Evolutionary conservation across 208 protist species (phyloP), one percentile per base, ranked within the genome.

Genomic region (Wallacemonas sp.): DNA sequence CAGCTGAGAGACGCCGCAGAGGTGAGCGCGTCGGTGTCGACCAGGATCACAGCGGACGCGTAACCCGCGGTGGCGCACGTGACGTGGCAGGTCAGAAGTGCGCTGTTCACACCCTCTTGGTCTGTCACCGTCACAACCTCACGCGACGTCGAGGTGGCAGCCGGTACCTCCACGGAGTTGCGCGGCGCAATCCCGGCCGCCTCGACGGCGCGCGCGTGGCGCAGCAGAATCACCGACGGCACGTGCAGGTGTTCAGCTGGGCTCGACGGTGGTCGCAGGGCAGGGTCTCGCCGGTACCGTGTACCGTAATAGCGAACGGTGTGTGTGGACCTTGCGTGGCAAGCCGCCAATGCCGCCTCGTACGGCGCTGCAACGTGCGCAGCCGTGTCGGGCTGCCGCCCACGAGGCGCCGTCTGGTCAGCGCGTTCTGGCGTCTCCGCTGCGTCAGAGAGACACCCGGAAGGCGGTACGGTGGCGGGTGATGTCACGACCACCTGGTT

Each of bases 1-100:
- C 77, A 83, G 34, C 71, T 63, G 46, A 78, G 55, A 59, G 71
- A 78, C 3, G 65, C 65, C 10, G 50, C 21, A 6, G 63, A 19
- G n/a, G 68, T 62, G 32, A 66, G 64, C 12, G 66, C 32, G 46
- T 68, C 67, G 42, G 77, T 83, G 72, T 83, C 77, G 32, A 53
- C 36, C 22, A 71, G 42, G 36, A 78, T 30, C 22, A 83, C 60
- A 17, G 76, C 76, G 1, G 76, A 70, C 27, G 67, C 71, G 41
- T 63, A 67, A 29, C 76, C 76, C 1, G 42, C 44, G 12, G 55
- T 52, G 8, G 72, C 76, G 45, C 76, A 82, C 22, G 63, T 68
- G 41, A 82, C 60, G 26, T 32, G 33, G 8, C 66, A 59, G 36
- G 52, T 57, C 45, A 82, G 54, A 41, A 55, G 24, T 10, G 46